phyloP scores from a whole-genome alignment of 352 stramenopile genomes.

The Globisporangium carolinianum region DNA sequence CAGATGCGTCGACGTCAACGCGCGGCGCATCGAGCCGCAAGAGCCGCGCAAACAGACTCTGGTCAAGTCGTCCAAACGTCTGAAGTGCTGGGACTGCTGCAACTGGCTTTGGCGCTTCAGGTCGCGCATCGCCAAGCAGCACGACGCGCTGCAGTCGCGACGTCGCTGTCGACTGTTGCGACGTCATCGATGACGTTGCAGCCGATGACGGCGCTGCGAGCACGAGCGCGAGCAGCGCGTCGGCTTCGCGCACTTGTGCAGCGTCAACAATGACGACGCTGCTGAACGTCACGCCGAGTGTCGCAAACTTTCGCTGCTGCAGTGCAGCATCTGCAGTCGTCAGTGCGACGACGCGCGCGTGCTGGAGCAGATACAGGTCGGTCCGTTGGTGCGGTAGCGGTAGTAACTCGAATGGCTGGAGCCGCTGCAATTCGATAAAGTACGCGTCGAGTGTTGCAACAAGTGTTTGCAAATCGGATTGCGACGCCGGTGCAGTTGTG shows the following conservation, averaged over 20 bases:
- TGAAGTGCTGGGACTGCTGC: conserved; percentile 87
- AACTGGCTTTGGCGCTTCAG: conserved; percentile 86
- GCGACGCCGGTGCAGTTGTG: conserved; percentile 13
- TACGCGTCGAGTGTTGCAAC: conserved; percentile 73
- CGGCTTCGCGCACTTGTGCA: conserved; percentile 91
- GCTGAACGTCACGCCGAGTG: conserved; percentile 76
- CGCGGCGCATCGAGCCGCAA: conserved; percentile 89
- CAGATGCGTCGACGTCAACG: conserved; percentile 74
- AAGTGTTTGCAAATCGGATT: conserved; percentile 33
- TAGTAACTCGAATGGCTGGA: conserved; percentile 95
- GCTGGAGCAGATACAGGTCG: conserved; percentile 94
- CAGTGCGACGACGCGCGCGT: conserved; percentile 93
- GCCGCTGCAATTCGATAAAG: conserved; percentile 90
- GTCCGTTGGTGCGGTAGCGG: conserved; percentile 85
- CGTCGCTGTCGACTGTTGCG: not conserved
- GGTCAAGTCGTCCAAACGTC: conserved; percentile 88
- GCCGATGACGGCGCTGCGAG: conserved; percentile 41
- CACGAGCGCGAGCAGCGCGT: conserved; percentile 90
- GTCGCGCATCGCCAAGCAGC: conserved; percentile 90
- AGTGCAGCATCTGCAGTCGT: conserved; percentile 94
- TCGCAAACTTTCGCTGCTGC: conserved; percentile 74
- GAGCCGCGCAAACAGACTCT: conserved; percentile 94
- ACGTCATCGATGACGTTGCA: not conserved
- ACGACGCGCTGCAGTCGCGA: conserved; percentile 89
- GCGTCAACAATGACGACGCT: conserved; percentile 96